Percentiles rank a stretch among this genome's conserved stretches.
phyloP scores from a whole-genome alignment of 129 eudicot genomes.

The Tagetes erecta region DNA sequence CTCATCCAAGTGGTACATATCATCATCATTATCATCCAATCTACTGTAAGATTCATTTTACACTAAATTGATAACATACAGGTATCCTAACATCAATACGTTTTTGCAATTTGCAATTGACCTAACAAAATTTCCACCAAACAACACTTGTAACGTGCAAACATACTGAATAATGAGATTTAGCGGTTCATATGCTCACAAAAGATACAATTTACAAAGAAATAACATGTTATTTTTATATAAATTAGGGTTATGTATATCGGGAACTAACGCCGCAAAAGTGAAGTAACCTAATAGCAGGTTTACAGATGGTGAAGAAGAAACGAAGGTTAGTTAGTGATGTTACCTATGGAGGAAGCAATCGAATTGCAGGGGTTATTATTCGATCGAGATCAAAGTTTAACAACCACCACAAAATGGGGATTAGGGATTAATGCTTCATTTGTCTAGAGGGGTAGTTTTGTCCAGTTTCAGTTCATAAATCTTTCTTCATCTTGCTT shows the following conservation, averaged over 20 bases:
- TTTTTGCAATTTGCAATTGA: too few relatives aligned
- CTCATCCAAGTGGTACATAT: too few relatives aligned
- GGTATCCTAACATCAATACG: not conserved
- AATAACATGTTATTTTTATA: not conserved
- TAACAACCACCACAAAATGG: too few relatives aligned
- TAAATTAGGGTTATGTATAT: not conserved
- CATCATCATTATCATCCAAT: not conserved
- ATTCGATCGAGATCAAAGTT: too few relatives aligned
- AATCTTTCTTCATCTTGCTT: too few relatives aligned
- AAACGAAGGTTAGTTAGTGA: not conserved
- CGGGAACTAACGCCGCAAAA: too few relatives aligned
- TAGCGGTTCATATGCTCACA: not conserved
- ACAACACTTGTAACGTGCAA: too few relatives aligned
- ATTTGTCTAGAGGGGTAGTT: too few relatives aligned
- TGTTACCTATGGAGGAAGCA: not conserved
- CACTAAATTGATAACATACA: not conserved
- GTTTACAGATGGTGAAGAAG: not conserved
- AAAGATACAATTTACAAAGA: not conserved
- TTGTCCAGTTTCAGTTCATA: too few relatives aligned
- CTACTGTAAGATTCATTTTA: not conserved
- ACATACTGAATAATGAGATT: too few relatives aligned
- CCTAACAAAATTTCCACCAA: too few relatives aligned
- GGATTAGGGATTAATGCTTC: too few relatives aligned
- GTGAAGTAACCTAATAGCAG: not conserved
- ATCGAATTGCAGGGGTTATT: not conserved